These are phyloP conservation scores for Talaromyces proteolyticus DNA, from an alignment of 495 filamentous ascomycete genomes.

Conservation along the genomic window DNA sequence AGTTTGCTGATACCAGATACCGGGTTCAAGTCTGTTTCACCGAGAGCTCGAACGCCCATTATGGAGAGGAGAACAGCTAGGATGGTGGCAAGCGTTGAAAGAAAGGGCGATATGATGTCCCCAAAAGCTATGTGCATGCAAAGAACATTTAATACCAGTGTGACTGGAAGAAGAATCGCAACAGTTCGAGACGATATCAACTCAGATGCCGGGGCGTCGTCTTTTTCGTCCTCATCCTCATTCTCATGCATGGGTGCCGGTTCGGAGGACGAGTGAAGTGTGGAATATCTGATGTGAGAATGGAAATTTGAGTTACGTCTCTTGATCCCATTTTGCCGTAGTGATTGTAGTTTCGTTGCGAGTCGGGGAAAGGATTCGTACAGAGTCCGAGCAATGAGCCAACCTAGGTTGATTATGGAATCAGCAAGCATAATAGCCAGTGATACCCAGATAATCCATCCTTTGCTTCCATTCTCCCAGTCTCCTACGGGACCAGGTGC, in stretches of 20 bases:
- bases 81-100: constrained; percentile 77
- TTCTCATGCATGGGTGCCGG: constrained; percentile 10
- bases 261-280: constrained; percentile 22
- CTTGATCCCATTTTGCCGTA: constrained; percentile 11
- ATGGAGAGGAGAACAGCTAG: constrained; percentile 85
- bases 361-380: constrained; percentile 40
- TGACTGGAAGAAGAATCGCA: constrained; percentile 64
- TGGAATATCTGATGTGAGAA: constrained; percentile 35
- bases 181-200: constrained; percentile 71
- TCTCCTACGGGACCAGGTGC: constrained; percentile 79
- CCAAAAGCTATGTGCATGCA: constrained; percentile 79
- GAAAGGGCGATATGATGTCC: constrained; percentile 47
- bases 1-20: constrained; percentile 96
- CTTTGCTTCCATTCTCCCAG: constrained; percentile 89
- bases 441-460: constrained; percentile 96
- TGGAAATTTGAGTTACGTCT: constrained; percentile 9
- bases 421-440: constrained; percentile 96
- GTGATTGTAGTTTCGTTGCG: constrained; percentile 28
- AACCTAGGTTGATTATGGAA: constrained; percentile 79
- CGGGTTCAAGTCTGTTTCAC: constrained; percentile 95
- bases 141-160: constrained; percentile 70
- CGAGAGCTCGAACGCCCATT: constrained; percentile 92
- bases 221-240: constrained; percentile 31
- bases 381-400: constrained; percentile 54
- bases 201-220: constrained; percentile 79